A percentile compares a stretch with the other conserved stretches of the same genome.
Evolutionary conservation across 139 green algal genomes (phyloP).

Genomic region (Chlamydomonas asymmetrica): DNA sequence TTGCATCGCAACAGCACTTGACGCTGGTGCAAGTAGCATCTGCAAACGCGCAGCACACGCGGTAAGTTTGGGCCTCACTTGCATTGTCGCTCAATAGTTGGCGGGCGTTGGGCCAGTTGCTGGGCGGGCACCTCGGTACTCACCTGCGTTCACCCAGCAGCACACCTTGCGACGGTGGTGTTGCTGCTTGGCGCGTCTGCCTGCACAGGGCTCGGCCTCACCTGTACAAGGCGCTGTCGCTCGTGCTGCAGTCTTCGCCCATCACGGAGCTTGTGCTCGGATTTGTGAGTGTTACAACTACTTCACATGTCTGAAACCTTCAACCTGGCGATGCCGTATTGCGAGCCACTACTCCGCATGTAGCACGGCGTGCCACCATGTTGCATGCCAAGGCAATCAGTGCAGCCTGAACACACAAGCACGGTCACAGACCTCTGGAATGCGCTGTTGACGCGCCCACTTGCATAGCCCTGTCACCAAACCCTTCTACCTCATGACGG

Average conservation of each 20-base stretch:
- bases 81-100: neutral
- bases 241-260: slow-evolving; percentile 1
- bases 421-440: neutral
- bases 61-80: neutral
- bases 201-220: slow-evolving; percentile 22
- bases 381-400: neutral
- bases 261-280: slow-evolving; percentile 37
- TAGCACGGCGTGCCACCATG: no score
- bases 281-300: slow-evolving; percentile 16
- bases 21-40: slow-evolving; percentile 10
- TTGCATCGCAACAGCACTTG: neutral
- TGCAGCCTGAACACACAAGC: neutral
- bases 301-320: neutral
- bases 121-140: neutral
- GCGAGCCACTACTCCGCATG: no score
- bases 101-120: neutral
- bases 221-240: slow-evolving; percentile 18
- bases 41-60: slow-evolving; percentile 23
- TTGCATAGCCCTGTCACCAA: neutral
- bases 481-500: neutral
- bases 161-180: neutral
- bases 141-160: neutral
- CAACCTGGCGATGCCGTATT: neutral
- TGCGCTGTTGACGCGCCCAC: neutral
- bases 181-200: neutral